Evolutionary conservation across 768 basidiomycete species (phyloP), one percentile per base, ranked within the genome.

Genomic region (Favolaschia claudopus): DNA sequence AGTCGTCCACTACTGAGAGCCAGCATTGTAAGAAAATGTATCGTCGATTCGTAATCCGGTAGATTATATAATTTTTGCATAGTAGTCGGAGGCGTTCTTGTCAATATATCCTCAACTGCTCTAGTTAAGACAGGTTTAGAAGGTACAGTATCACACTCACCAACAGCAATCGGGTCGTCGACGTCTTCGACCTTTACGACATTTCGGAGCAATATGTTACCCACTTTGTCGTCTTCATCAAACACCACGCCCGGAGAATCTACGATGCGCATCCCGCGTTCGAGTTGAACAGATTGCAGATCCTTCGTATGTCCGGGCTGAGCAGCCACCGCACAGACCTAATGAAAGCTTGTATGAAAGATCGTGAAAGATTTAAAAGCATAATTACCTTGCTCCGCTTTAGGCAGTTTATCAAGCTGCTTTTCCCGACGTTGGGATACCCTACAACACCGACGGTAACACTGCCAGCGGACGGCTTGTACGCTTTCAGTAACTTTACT

Each of bases 171-270:
- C 0, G 93, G 93, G 77, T 99, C 96, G 33, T 91, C 88, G 3
- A 98, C 82, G 62, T 95, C 88, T 71, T 97, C 96, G 3, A 95
- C 91, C 71, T 89, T 95, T 60, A 96, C 82, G 29, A 95, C 93
- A 66, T 97, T 97, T 20, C 94, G 79, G 9, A 97, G 79, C 28
- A 97, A 79, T 14, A 96, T 79, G 65, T 87, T 89, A 5, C 81
- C 79, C 53, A 85, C 87, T 73, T 74, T 84, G 44, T 80, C 70
- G 44, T 87, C 82, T 55, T 91, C 87, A 59, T 95, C 93, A 65
- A 97, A 93, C 2, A 99, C 92, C n/a, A 99, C 95, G 60, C 96
- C 97, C 1, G 97, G 96, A 33, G 95, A 98, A 74, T 99, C 97
- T 7, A 99, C 83, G 32, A 99, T 89, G 54, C 89, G 87, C 69